Evolutionary conservation across 352 stramenopile species (phyloP).

Genomic region (Blastocystis hominis): DNA sequence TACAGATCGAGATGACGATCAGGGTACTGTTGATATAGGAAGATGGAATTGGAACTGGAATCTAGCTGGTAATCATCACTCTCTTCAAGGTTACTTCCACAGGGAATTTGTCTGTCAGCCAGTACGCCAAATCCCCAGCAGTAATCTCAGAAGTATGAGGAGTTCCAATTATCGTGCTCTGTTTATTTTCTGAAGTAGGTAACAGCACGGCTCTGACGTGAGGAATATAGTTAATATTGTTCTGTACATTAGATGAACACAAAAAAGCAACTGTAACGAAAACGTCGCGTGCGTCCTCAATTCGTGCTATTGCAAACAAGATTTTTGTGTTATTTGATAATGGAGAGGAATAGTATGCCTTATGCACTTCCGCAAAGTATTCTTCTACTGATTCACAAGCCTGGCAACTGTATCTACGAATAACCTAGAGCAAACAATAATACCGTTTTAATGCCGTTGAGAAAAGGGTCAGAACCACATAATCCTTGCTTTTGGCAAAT

Average conservation of each 20-base stretch:
- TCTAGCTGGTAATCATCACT: neutral
- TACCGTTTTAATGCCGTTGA: neutral
- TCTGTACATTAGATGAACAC: neutral
- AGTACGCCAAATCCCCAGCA: neutral
- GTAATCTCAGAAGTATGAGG: neutral
- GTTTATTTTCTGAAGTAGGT: neutral
- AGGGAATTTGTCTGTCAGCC: neutral
- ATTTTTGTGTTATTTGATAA: neutral
- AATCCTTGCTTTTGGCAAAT: neutral
- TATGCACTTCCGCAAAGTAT: neutral
- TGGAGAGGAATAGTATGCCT: neutral
- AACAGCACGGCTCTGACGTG: neutral
- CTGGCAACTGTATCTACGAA: constrained; percentile 1
- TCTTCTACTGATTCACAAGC: neutral
- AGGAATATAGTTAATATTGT: neutral
- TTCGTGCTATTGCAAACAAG: constrained; percentile 5
- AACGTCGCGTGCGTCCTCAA: neutral
- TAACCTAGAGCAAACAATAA: neutral
- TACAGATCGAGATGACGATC: neutral
- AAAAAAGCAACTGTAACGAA: neutral
- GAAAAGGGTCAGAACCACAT: neutral
- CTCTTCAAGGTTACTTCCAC: neutral
- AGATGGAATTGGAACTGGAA: neutral
- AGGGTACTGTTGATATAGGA: neutral
- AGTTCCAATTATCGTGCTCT: neutral